Evolutionary conservation across 345 rosid genomes (phyloP).

Genomic region (Tarenaya hassleriana): DNA sequence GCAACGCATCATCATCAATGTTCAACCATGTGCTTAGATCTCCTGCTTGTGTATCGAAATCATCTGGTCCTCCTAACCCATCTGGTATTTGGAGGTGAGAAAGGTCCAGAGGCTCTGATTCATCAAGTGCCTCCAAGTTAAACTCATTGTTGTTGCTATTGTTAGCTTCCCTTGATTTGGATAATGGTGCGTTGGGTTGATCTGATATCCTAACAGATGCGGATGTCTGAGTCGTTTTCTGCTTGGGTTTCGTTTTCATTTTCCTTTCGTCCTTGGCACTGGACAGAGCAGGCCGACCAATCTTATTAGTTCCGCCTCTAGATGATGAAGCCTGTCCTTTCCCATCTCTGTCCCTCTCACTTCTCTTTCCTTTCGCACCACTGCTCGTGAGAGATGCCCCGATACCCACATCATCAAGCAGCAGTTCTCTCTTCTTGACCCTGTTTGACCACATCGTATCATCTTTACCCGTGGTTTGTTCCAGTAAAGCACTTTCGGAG

Average conservation of each 20-base stretch:
- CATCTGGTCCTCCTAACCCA: slow-evolving; percentile 42
- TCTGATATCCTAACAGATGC: slow-evolving; percentile 64
- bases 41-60: slow-evolving; percentile 45
- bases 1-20: slow-evolving; percentile 80
- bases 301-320: slow-evolving; percentile 65
- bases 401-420: slow-evolving; percentile 75
- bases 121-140: slow-evolving; percentile 50
- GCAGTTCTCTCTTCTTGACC: slow-evolving; percentile 81
- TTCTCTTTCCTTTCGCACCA: slow-evolving; percentile 85
- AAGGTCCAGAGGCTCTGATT: slow-evolving; percentile 28
- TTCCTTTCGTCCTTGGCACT: slow-evolving; percentile 83
- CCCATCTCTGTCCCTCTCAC: slow-evolving; percentile 96
- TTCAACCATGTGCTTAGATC: slow-evolving; percentile 90
- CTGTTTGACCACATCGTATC: slow-evolving; percentile 58
- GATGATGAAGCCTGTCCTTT: slow-evolving; percentile 74
- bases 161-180: slow-evolving; percentile 36
- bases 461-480: slow-evolving; percentile 44
- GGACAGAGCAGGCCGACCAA: slow-evolving; percentile 64
- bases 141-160: slow-evolving; percentile 34
- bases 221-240: slow-evolving; percentile 70
- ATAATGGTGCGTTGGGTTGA: slow-evolving; percentile 46
- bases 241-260: slow-evolving; percentile 84
- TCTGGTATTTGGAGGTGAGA: slow-evolving; percentile 59
- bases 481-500: slow-evolving; percentile 36
- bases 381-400: slow-evolving; percentile 66